Base-by-base conservation (phyloP, 1,284 basidiomycete species). In the Ceratobasidium sp. region DNA sequence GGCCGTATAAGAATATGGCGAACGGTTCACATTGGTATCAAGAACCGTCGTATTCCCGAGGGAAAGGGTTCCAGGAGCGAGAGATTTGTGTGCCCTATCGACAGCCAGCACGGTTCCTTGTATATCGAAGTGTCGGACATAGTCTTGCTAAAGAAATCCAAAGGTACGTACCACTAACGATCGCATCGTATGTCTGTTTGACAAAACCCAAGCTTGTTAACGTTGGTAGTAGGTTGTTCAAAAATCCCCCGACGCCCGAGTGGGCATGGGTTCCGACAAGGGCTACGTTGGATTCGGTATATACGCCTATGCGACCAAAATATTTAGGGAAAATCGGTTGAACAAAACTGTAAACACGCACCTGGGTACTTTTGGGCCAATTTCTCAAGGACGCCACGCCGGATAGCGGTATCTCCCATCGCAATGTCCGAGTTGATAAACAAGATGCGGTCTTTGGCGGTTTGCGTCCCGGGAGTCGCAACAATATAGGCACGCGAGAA, bases 221-320 rank as follows among this genome's bases (percentile, higher is more conserved):
- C 81, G 94, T 92, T 0, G 93, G 92, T 34, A 95, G 88, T 37
- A 95, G 87, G 80, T 93, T 88, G 85, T 83, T 80, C 67, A 91
- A 86, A 83, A 93, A 95, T 0, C 93, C 93, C 40, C 92, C 93
- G 19, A 93, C 93, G 19, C 93, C 94, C 0, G 91, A 86, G 82
- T 95, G 94, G 79, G 86, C 87, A 81, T 95, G 94, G 0, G 94
- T 95, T 54, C 91, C 90, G 32, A 91, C 89, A 76, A 94, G 90
- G 1, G 93, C 93, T 78, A 94, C 89, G 80, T 95, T 95, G 13
- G 86, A 85, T 80, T 91, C 85, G 29, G 86, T 89, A 82, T 94
- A 95, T 5, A 93, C 74, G 2, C 88, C 90, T 0, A 90, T 61
- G 37, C 86, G 82, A 2, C 86, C 80, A 8, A 37, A 37, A 3